Evolutionary conservation across 1,139 yeast species (phyloP), one percentile per base, ranked within the genome.

Genomic region (Suhomyces yuchorum): DNA sequence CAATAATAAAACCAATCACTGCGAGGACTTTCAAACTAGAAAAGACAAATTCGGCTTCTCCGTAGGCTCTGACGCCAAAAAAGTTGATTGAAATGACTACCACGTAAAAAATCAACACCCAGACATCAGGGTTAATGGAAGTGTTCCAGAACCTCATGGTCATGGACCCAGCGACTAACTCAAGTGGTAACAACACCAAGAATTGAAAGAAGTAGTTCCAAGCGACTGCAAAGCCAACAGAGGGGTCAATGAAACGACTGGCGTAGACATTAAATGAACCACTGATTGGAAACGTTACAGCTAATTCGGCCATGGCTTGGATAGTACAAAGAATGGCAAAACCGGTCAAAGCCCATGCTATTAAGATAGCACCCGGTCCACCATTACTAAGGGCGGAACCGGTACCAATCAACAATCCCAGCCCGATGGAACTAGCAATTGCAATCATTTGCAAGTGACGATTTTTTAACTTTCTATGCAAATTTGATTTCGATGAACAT

Each of bases 291-390:
- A 63, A 68, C 1, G 70, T 61, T 30, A 66, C 69, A 0, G 71
- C 65, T 36, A 68, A 58, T 44, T 68, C 73, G 12, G 71, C 73
- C 63, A 68, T 59, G 37, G 71, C 68, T 51, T 66, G 70, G 54
- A 67, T 64, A n/a, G 69, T 66, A 43, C 65, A 61, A 44, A 62
- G 63, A 37, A 67, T 65, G 15, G 66, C 63, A 33, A 61, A 51
- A 0, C 70, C 71, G 2, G 68, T 66, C 30, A 66, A 51, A 1
- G 63, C 59, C 67, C 69, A 67, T 7, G 69, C 70, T 38, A 67
- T 64, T 42, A 80, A 84, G 36, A 87, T 81, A 19, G 90, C 82
- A 9, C 62, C 69, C 2, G 95, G 85, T 61, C 88, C 88, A 50
- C 90, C 91, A 34, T 56, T 51, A 11, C 51, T 46, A 49, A 63